Base-by-base conservation (phyloP, 768 basidiomycete genomes). In the Dioszegia aurantiaca region DNA sequence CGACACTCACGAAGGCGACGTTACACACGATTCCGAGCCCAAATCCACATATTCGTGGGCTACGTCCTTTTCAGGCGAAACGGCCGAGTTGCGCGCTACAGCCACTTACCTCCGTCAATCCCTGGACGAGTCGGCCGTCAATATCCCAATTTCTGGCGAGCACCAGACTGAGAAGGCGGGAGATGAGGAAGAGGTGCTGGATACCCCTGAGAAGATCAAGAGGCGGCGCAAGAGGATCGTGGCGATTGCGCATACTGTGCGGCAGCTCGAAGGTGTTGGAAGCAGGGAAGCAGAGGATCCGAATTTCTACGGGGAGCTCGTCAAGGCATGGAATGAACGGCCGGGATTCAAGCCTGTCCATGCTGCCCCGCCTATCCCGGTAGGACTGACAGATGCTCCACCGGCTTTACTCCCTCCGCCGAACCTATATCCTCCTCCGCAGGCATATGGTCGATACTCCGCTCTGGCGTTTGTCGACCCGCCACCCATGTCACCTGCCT, bases 31-130 rank as follows among this genome's bases (percentile, higher is more conserved):
- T n/a, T 39, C 36, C 16, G 36, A 53, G 4, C 24, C 30, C 24
- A 26, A 56, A 40, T 71, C 69, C 16, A 68, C 69, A 14, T 71
- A 71, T 47, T 68, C 67, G 2, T 71, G 69, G 69, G 69, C 69
- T 19, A 60, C 61, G 11, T 58, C 55, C 4, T 71, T 71, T 54
- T 71, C 69, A 4, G 69, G 69, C 33, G 69, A 71, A 49, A 71
- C 69, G 6, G 46, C 36, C 19, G 69, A 71, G 39, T 52, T 71
- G 11, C 60, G 69, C 9, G 56, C 60, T 2, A 63, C 69, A 2
- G 67, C 69, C 1, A 67, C 66, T 17, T 71, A 71, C 49, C 55
- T 66, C 10, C 67, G 61, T 2, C 8, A 43, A 48, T 41, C 55
- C 16, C 39, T 33, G 28, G 59, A 33, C 33, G 33, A 56, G 3